Evolutionary conservation across 257 asterid genomes (phyloP).

Genomic region (Nicotiana paniculata): DNA sequence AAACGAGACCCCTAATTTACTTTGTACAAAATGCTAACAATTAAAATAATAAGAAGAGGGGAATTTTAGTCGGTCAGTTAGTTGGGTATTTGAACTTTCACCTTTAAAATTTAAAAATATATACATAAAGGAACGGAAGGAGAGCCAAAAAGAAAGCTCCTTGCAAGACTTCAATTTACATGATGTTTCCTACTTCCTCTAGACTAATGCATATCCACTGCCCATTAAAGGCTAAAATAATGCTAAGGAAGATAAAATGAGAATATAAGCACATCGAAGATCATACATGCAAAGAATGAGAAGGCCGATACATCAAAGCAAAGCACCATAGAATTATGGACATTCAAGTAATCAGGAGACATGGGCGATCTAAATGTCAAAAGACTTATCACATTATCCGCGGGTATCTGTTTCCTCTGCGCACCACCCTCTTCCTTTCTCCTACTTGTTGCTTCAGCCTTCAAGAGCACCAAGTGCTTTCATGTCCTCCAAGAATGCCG

Average conservation of each 20-base stretch:
- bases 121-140: too few species aligned
- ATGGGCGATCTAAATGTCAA: background rate
- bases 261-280: background rate
- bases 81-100: too few species aligned
- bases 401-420: background rate
- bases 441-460: constrained; percentile 5
- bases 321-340: background rate
- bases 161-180: background rate
- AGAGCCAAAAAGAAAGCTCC: background rate
- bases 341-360: background rate
- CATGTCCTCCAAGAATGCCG: constrained; percentile 91
- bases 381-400: background rate
- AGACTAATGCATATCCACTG: background rate
- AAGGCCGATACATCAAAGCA: background rate
- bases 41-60: background rate
- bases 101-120: too few species aligned
- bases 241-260: background rate
- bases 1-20: too few species aligned
- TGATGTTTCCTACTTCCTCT: background rate
- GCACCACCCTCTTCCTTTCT: background rate
- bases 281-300: background rate
- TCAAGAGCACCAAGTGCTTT: constrained; percentile 92
- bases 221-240: background rate
- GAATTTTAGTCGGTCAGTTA: too few species aligned
- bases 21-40: too few species aligned